A percentile compares a stretch with the other conserved stretches of the same genome.
phyloP scores from a whole-genome alignment of 208 protist genomes.

The Acanthamoeba rhysodes region DNA sequence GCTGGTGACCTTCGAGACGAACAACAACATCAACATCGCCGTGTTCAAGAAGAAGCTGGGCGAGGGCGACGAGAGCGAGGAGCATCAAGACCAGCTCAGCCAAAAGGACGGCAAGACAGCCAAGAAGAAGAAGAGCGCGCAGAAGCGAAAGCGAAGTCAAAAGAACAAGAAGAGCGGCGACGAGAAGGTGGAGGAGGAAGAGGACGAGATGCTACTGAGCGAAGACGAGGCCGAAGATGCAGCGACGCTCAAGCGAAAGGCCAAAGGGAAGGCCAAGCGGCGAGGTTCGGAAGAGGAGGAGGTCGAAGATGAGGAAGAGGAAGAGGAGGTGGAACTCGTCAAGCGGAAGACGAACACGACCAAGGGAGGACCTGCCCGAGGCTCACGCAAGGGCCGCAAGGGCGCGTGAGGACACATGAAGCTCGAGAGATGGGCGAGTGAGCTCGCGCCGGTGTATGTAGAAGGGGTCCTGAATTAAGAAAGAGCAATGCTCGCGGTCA shows the following conservation, averaged over 20 bases:
- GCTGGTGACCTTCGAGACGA: conserved; percentile 72
- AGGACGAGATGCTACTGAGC: conserved; percentile 5
- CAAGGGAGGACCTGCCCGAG: not conserved
- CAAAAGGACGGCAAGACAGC: not conserved
- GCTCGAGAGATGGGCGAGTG: too few relatives aligned
- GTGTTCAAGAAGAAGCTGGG: conserved; percentile 56
- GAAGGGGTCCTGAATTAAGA: too few relatives aligned
- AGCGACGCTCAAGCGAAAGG: not conserved
- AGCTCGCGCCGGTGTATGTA: too few relatives aligned
- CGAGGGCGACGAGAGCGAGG: conserved; percentile 67
- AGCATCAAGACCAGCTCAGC: not conserved
- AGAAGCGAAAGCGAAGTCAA: conserved; percentile 40
- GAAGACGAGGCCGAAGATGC: not conserved
- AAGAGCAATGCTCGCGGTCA: too few relatives aligned
- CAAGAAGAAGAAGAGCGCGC: conserved; percentile 14
- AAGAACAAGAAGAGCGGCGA: conserved; percentile 47
- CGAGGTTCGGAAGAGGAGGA: not conserved
- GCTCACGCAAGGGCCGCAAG: not conserved
- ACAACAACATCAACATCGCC: conserved; percentile 62
- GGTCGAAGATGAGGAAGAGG: not conserved
- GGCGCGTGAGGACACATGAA: too few relatives aligned
- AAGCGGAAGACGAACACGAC: too few relatives aligned
- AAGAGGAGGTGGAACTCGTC: not conserved
- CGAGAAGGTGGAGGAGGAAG: conserved; percentile 54
- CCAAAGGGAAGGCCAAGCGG: not conserved